Percentiles rank a stretch among this genome's conserved stretches.
phyloP scores from a whole-genome alignment of 495 filamentous ascomycete species.

The Daldinia childiae region DNA sequence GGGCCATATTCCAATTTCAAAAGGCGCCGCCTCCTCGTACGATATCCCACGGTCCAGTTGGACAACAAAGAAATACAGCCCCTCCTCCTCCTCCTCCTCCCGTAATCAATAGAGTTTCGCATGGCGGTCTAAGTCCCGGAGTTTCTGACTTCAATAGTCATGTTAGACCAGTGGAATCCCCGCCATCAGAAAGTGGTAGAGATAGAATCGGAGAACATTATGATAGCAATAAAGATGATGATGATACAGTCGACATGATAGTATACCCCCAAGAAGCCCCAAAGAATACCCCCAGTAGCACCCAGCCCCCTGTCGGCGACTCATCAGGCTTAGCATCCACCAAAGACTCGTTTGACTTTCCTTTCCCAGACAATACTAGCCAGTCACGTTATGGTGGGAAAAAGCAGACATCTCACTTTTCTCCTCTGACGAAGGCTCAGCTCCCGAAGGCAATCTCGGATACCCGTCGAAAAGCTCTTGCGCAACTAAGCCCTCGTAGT shows the following conservation, averaged over 20 bases:
- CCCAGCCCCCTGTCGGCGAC: not conserved
- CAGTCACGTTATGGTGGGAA: not conserved
- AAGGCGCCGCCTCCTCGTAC: conserved; percentile 10
- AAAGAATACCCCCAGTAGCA: not conserved
- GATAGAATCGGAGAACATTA: not conserved
- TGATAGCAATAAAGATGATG: not conserved
- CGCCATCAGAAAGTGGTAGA: not conserved
- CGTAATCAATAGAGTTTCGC: not conserved
- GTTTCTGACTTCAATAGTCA: not conserved
- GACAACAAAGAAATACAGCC: not conserved
- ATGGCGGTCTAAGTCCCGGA: not conserved
- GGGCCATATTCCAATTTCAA: conserved; percentile 29
- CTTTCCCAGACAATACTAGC: conserved; percentile 23
- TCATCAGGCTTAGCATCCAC: not conserved
- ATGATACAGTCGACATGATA: not conserved
- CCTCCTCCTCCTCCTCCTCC: not conserved
- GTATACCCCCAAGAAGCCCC: not conserved
- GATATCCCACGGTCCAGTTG: not conserved
- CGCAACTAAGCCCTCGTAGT: conserved; percentile 25
- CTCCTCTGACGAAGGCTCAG: conserved; percentile 10
- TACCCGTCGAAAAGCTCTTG: conserved; percentile 40
- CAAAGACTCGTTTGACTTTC: not conserved
- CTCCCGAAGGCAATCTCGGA: conserved; percentile 38
- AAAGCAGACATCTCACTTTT: conserved; percentile 2
- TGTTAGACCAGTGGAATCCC: not conserved